Percentiles rank a stretch among this genome's conserved stretches.
phyloP scores from a whole-genome alignment of 768 basidiomycete species.

The Mycena rosella region DNA sequence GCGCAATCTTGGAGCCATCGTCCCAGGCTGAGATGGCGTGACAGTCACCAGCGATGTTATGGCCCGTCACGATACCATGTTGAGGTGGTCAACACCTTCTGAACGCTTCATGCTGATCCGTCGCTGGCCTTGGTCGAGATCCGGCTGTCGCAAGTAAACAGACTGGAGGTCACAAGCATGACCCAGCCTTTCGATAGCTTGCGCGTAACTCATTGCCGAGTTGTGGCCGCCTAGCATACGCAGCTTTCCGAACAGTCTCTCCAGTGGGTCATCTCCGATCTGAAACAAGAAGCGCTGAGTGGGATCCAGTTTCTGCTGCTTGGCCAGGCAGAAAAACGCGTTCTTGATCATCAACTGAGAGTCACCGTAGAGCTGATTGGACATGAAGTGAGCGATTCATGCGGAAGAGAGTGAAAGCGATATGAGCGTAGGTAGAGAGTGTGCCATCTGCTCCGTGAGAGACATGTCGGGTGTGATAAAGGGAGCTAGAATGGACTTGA shows the following conservation, averaged over 20 bases:
- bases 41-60: constrained; percentile 11
- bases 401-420: too few species aligned
- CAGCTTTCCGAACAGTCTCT: constrained; percentile 40
- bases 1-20: too few species aligned
- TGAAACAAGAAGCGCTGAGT: too few species aligned
- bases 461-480: too few species aligned
- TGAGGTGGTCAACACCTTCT: constrained; percentile 25
- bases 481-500: too few species aligned
- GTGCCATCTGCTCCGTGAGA: too few species aligned
- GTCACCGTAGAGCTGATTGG: too few species aligned
- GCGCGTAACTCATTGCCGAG: constrained; percentile 15
- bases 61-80: constrained; percentile 11
- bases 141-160: constrained; percentile 5
- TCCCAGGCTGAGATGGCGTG: background rate
- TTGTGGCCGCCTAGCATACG: constrained; percentile 34
- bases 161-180: constrained; percentile 19
- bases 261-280: constrained; percentile 45
- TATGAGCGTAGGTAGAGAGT: too few species aligned
- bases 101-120: constrained; percentile 17
- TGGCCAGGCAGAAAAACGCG: too few species aligned
- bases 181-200: constrained; percentile 14
- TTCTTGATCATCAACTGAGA: too few species aligned
- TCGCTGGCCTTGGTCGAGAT: background rate
- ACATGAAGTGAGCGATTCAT: too few species aligned
- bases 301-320: too few species aligned